Conservation (phyloP, 164 flowering plant genomes). For the Tetracentron sinense region DNA sequence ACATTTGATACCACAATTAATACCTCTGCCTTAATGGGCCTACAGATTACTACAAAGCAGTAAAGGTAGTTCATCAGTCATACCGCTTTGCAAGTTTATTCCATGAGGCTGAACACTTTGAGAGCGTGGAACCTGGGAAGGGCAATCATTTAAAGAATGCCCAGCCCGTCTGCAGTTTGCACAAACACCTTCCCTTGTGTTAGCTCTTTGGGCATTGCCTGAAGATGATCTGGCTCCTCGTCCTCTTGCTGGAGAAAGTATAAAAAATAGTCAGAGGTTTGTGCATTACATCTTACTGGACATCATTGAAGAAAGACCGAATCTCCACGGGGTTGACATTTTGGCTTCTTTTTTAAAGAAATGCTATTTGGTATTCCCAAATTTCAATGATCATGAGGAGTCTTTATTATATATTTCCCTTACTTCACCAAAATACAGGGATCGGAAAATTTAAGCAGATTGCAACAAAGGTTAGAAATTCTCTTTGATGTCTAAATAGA, state of each 20-base stretch:
- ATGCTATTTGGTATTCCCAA: no score
- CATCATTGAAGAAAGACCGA: no score
- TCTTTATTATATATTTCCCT: no score
- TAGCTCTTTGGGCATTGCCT: constrained; percentile 37
- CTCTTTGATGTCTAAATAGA: background rate
- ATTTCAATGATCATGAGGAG: no score
- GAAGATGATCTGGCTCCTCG: constrained; percentile 43
- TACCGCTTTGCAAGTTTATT: constrained; percentile 34
- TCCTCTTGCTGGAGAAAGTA: constrained; percentile 47
- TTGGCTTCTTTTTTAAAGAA: no score
- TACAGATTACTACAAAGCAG: constrained; percentile 1
- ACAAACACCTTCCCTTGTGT: constrained; percentile 42
- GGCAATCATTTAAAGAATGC: constrained; percentile 65
- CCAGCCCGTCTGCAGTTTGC: constrained; percentile 62
- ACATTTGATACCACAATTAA: no score
- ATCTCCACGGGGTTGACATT: no score
- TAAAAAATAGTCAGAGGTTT: background rate
- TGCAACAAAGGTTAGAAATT: background rate
- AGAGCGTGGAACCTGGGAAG: constrained; percentile 41
- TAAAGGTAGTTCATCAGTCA: constrained; percentile 1
- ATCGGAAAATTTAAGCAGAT: no score
- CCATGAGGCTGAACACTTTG: constrained; percentile 31
- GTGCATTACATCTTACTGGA: background rate
- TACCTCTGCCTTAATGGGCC: background rate
- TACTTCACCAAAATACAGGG: background rate